These are phyloP conservation scores for Urtica urens DNA, from an alignment of 306 rosid genomes.

Conservation along the genomic window DNA sequence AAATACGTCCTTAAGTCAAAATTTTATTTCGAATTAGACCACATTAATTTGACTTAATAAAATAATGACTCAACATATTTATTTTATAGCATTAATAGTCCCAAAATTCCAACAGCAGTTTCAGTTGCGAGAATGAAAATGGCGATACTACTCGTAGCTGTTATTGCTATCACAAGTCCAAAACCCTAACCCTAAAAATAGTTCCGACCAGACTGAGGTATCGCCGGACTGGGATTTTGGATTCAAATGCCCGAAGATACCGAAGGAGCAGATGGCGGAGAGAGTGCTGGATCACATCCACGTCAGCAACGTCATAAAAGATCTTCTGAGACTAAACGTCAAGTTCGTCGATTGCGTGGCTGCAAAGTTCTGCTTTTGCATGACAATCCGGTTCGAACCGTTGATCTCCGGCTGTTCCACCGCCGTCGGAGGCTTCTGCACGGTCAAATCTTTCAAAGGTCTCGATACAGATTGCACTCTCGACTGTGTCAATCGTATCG, in stretches of 20 bases:
- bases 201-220: no score
- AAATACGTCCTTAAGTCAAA: no score
- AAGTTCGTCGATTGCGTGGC: not conserved
- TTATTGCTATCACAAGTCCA: no score
- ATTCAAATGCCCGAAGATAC: not conserved
- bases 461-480: not conserved
- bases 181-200: no score
- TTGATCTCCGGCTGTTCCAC: not conserved
- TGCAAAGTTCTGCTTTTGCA: not conserved
- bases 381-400: not conserved
- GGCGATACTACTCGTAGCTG: no score
- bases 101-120: no score
- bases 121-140: no score
- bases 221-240: no score
- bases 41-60: no score
- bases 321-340: not conserved
- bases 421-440: not conserved
- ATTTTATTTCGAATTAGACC: no score
- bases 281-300: not conserved
- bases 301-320: not conserved
- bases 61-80: no score
- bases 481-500: not conserved
- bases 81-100: no score
- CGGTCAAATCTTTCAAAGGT: not conserved
- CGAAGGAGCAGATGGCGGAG: not conserved